Evolutionary conservation across 2,329 filamentous ascomycete species (phyloP), one percentile per base, ranked within the genome.

Genomic region (Aspergillus proliferans): DNA sequence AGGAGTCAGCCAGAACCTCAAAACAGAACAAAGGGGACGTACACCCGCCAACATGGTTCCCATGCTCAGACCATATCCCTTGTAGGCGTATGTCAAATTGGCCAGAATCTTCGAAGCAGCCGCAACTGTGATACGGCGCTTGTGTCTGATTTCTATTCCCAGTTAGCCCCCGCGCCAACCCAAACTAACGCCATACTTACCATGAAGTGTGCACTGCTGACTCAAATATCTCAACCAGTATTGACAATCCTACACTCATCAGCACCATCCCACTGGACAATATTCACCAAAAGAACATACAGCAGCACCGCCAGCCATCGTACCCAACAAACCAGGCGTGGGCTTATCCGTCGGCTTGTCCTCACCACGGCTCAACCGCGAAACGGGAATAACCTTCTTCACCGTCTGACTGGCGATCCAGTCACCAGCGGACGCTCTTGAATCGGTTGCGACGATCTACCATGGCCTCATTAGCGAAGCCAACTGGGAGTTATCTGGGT

Each of bases 331-430:
- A 72, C 67, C 67, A 15, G 67, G 67, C 19, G 62, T 63, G 14
- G 67, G 67, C 3, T 58, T 58, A 49, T 63, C 59, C 6, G 60
- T 52, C 12, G 59, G 54, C 61, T 68, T 68, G 54, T 70, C 67
- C 52, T 68, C 64, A 46, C 63, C 65, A 47, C 67, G 61, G 50
- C 66, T 70, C 65, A 70, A 60, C 49, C 67, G 64, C 48, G 67
- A 70, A 36, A 70, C 67, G 22, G 67, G 67, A 68, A 98, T 97
- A 61, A 98, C 93, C 81, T 98, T 98, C 84, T 98, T 98, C 68
- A 98, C 93, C 47, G 93, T 98, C 80, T 98, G 93, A 75, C 88
- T 95, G 58, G 93, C 93, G 74, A 98, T 98, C 93, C 93, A 98
- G 82, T 93, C 94, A 65, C 93, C 93, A 26, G 93, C 92, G 43